phyloP scores from a whole-genome alignment of 495 filamentous ascomycete species.

The Aspergillus carlsbadensis region DNA sequence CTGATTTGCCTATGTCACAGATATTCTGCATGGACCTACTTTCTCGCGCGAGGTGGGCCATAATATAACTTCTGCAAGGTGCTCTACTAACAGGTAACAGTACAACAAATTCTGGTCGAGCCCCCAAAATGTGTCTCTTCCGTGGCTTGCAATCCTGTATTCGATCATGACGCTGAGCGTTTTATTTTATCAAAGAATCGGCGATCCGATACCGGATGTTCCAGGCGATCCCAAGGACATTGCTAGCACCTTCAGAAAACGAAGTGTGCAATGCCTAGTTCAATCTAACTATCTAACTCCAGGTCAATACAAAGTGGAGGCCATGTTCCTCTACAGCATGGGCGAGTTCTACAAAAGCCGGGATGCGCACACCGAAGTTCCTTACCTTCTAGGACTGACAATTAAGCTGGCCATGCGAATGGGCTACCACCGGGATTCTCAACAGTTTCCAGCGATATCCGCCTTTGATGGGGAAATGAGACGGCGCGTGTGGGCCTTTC shows the following conservation, averaged over 20 bases:
- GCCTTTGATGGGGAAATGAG: constrained; percentile 46
- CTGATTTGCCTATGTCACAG: constrained; percentile 1
- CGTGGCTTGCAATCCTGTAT: constrained; percentile 41
- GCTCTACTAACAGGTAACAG: constrained; percentile 9
- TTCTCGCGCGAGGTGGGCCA: constrained; percentile 18
- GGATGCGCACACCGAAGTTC: constrained; percentile 37
- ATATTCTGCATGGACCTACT: constrained; percentile 14
- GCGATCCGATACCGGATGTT: constrained; percentile 26
- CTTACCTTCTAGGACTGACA: constrained; percentile 37
- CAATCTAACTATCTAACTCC: constrained; percentile 13
- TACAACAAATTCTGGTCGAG: constrained; percentile 39
- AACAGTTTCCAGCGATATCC: constrained; percentile 37
- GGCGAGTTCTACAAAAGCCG: constrained; percentile 36
- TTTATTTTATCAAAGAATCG: constrained; percentile 28
- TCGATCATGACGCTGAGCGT: constrained; percentile 32
- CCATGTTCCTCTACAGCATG: constrained; percentile 38
- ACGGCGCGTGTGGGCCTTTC: constrained; percentile 38
- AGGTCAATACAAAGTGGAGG: constrained; percentile 27
- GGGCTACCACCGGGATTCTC: constrained; percentile 47
- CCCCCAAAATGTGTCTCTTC: constrained; percentile 30
- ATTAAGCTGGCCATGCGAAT: constrained; percentile 44
- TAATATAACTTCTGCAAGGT: background rate
- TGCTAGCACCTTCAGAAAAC: background rate
- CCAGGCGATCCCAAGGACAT: constrained; percentile 17
- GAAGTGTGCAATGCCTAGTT: constrained; percentile 12